phyloP scores from a whole-genome alignment of 2,329 filamentous ascomycete species.

The Myriosclerotinia duriaeana region DNA sequence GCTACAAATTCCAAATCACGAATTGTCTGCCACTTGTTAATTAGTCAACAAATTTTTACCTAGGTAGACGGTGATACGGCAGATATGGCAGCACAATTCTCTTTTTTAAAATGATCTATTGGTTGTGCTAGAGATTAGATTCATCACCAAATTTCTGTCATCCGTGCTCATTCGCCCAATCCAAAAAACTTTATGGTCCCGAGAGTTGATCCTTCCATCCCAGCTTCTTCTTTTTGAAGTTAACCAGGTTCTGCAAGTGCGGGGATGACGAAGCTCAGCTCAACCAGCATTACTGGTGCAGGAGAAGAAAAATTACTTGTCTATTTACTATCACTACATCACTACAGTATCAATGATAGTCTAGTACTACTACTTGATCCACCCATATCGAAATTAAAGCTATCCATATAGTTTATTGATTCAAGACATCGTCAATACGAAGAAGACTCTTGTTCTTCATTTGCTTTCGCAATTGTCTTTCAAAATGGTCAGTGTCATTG shows the following conservation, averaged over 20 bases:
- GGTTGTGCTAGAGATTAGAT: not conserved
- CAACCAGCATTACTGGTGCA: not conserved
- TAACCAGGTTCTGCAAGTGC: slow-evolving; percentile 1
- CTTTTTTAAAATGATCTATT: not conserved
- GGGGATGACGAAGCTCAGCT: not conserved
- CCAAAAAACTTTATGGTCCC: not conserved
- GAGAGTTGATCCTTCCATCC: not conserved
- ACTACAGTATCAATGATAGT: not conserved
- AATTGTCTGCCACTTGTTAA: not conserved
- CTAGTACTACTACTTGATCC: not conserved
- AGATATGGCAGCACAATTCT: too few relatives aligned
- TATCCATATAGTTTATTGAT: not conserved
- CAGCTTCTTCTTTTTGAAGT: not conserved
- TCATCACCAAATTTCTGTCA: not conserved
- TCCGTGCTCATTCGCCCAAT: not conserved
- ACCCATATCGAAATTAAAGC: not conserved
- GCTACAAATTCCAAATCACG: not conserved
- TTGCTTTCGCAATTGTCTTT: not conserved
- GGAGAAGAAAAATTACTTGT: not conserved
- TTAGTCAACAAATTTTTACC: too few relatives aligned
- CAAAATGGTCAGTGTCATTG: not conserved
- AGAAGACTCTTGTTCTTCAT: not conserved
- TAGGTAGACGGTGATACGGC: too few relatives aligned
- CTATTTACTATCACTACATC: not conserved
- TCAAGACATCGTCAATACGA: not conserved